Conservation (phyloP, 2,329 filamentous ascomycete species). For the Cladosporium sp. region DNA sequence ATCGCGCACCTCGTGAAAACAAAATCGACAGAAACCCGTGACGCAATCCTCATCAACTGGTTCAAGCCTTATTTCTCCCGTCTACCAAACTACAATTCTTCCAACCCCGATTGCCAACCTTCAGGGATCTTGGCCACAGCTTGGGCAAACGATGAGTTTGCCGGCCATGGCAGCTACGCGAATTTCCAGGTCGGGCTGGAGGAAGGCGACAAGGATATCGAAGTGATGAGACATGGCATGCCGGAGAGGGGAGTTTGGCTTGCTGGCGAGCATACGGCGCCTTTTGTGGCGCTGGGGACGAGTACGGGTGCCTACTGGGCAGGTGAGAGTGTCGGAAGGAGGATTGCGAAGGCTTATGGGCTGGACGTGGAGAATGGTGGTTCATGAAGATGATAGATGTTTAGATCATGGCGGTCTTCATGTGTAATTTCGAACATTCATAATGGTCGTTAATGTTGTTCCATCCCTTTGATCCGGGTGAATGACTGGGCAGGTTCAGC, state of each 20-base stretch:
- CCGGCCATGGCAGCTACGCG: conserved; percentile 76
- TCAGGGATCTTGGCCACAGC: conserved; percentile 62
- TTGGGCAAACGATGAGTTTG: conserved; percentile 75
- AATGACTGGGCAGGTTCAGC: too few species aligned
- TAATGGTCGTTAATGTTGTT: too few species aligned
- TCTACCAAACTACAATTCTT: conserved; percentile 62
- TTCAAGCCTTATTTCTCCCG: conserved; percentile 75
- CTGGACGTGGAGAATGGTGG: neutral
- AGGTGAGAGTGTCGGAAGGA: conserved; percentile 70
- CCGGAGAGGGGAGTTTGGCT: conserved; percentile 73
- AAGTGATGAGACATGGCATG: conserved; percentile 50
- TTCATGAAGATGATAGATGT: neutral
- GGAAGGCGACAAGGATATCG: conserved; percentile 68
- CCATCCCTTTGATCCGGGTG: too few species aligned
- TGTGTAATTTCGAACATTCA: too few species aligned
- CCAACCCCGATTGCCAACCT: conserved; percentile 57
- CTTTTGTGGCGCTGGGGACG: conserved; percentile 84
- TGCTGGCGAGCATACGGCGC: conserved; percentile 85
- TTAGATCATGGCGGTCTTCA: too few species aligned
- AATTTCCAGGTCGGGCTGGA: conserved; percentile 78
- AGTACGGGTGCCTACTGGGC: conserved; percentile 91
- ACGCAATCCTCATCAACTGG: conserved; percentile 58
- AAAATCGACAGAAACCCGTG: conserved; percentile 44
- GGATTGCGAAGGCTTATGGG: conserved; percentile 56
- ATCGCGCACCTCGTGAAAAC: conserved; percentile 40